Evolutionary conservation across 768 basidiomycete genomes (phyloP).

Genomic region (Coprinopsis strossmayeri): DNA sequence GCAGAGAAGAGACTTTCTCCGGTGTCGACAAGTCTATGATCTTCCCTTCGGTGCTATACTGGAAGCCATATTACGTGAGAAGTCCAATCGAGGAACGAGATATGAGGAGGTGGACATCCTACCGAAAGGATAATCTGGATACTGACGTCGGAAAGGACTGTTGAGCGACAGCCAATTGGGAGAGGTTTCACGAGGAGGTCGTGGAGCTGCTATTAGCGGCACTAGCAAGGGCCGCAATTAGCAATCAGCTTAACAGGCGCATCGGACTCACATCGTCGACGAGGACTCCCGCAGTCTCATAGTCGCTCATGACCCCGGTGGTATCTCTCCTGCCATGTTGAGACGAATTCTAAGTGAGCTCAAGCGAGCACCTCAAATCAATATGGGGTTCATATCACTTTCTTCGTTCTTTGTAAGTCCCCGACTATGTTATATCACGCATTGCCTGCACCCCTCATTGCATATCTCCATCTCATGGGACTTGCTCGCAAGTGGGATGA

Average conservation of each 20-base stretch:
- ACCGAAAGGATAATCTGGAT: conserved; percentile 24
- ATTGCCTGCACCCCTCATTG: too few relatives aligned
- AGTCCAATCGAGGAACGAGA: neutral
- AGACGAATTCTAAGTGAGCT: too few relatives aligned
- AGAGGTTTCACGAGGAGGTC: conserved; percentile 72
- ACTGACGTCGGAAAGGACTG: conserved; percentile 59
- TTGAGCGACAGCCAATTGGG: conserved; percentile 86
- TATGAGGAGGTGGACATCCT: conserved; percentile 13
- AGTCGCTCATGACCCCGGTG: too few relatives aligned
- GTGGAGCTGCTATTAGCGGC: conserved; percentile 54
- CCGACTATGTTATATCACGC: too few relatives aligned
- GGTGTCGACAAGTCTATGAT: conserved; percentile 81
- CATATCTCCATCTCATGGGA: too few relatives aligned
- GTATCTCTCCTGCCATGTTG: too few relatives aligned
- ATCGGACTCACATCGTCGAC: conserved; percentile 72
- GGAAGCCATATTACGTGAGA: conserved; percentile 4
- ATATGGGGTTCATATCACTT: too few relatives aligned
- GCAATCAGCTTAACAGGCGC: neutral
- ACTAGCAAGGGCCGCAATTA: neutral
- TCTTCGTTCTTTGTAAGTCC: too few relatives aligned
- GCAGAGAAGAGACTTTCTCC: conserved; percentile 68
- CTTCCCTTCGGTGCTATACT: conserved; percentile 95
- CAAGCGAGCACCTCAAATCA: too few relatives aligned
- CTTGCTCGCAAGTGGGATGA: too few relatives aligned
- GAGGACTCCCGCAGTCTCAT: conserved; percentile 61